phyloP scores from a whole-genome alignment of 306 rosid species.

The Castanea mollissima region DNA sequence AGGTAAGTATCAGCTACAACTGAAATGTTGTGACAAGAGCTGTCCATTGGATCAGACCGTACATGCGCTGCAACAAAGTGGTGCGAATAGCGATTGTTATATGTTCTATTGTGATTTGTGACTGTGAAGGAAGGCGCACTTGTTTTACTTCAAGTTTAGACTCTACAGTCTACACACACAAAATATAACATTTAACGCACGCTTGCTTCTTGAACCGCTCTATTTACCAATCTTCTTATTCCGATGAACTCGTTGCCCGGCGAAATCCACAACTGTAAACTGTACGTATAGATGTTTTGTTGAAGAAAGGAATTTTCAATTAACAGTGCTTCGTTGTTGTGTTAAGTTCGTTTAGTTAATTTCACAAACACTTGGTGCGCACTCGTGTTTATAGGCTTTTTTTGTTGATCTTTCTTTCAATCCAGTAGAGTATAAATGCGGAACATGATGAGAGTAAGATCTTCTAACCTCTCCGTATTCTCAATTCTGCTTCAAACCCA shows the following conservation, averaged over 20 bases:
- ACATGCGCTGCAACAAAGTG: no score
- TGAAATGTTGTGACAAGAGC: no score
- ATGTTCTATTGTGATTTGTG: no score
- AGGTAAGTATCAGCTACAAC: no score
- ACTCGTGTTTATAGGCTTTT: background rate
- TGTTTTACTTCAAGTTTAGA: no score
- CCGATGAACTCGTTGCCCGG: no score
- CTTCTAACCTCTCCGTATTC: slow-evolving; percentile 32
- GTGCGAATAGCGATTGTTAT: no score
- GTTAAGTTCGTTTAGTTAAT: slow-evolving; percentile 23
- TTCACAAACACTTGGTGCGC: slow-evolving; percentile 26
- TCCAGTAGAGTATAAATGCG: background rate
- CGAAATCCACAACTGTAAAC: no score
- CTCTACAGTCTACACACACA: background rate
- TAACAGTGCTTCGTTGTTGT: background rate
- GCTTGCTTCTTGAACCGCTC: background rate
- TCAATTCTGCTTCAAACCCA: slow-evolving; percentile 23
- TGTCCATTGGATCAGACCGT: no score
- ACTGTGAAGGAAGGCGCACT: no score
- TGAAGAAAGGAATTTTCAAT: background rate
- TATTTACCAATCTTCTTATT: background rate
- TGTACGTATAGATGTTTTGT: no score
- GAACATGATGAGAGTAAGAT: slow-evolving; percentile 41
- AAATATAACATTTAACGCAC: background rate
- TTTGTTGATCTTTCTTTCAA: background rate